Conservation (phyloP, 2,329 filamentous ascomycete species). For the Cryphonectria carpinicola region DNA sequence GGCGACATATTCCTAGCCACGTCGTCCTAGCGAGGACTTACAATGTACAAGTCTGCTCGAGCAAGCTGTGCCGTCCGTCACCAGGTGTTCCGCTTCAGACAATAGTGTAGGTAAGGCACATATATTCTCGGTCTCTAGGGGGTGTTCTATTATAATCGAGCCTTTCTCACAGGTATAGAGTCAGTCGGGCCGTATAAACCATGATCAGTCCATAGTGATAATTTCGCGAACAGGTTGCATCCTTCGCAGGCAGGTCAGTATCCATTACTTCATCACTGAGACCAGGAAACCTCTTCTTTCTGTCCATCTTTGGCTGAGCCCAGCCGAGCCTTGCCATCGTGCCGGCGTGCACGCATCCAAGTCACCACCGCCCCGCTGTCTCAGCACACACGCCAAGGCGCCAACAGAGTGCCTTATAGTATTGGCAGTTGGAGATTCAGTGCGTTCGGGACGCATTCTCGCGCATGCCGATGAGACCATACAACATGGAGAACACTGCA, state of each 20-base stretch:
- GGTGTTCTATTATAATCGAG: constrained; percentile 6
- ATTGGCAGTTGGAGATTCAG: neutral
- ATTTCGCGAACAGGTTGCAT: neutral
- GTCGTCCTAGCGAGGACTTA: neutral
- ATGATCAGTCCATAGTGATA: constrained; percentile 8
- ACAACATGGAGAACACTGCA: constrained; percentile 52
- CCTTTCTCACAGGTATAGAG: constrained; percentile 6
- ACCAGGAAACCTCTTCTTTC: neutral
- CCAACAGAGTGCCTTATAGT: neutral
- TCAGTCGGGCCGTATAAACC: constrained; percentile 1
- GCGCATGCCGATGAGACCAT: constrained; percentile 54
- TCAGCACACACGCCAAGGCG: neutral
- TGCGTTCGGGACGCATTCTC: constrained; percentile 39
- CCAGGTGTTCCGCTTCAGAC: neutral
- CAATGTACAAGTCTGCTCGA: neutral
- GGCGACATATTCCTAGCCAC: neutral
- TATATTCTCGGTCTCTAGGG: constrained; percentile 23
- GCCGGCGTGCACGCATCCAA: neutral
- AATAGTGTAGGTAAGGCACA: neutral
- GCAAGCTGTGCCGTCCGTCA: neutral
- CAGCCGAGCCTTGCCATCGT: neutral
- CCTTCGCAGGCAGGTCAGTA: neutral
- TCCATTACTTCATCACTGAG: neutral
- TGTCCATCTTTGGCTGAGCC: neutral
- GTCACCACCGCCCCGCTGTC: no score